Evolutionary conservation across 2,329 filamentous ascomycete species (phyloP).

Genomic region (Aspergillus ochraceus): DNA sequence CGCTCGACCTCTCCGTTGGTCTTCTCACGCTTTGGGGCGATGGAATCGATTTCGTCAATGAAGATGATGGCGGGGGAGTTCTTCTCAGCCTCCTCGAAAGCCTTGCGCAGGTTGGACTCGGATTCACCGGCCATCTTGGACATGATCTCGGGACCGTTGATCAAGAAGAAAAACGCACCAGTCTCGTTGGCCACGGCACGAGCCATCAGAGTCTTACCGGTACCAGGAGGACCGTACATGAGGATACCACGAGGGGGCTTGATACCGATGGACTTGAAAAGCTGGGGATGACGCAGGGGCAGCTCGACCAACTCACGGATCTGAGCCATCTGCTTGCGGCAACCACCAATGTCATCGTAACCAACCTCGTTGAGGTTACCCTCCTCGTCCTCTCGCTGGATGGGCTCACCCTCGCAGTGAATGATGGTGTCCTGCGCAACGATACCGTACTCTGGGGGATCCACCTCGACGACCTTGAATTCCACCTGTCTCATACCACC

Average conservation of each 20-base stretch:
- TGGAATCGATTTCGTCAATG: constrained; percentile 99
- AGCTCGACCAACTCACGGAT: constrained; percentile 98
- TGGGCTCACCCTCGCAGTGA: constrained; percentile 95
- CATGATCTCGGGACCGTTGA: constrained; percentile 99
- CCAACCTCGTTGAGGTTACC: constrained; percentile 99
- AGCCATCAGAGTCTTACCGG: constrained; percentile 99
- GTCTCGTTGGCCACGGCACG: constrained; percentile 98
- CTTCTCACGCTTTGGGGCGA: constrained; percentile 99
- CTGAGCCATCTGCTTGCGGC: constrained; percentile 99
- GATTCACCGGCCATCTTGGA: constrained; percentile 99
- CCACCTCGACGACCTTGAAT: constrained; percentile 99
- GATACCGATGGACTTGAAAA: constrained; percentile 99
- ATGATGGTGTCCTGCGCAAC: constrained; percentile 98
- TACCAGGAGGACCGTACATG: constrained; percentile 95
- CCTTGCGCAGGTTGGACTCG: constrained; percentile 95
- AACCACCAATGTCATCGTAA: constrained; percentile 98
- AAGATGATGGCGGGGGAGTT: constrained; percentile 99
- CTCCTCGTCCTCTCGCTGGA: constrained; percentile 98
- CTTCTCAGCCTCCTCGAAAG: constrained; percentile 99
- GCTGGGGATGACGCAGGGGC: constrained; percentile 91
- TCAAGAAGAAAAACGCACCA: constrained; percentile 98
- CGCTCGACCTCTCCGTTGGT: constrained; percentile 98
- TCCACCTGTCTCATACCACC: constrained; percentile 99
- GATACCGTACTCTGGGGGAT: constrained; percentile 97
- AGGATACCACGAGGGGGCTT: constrained; percentile 98